Conservation (phyloP, 2,329 filamentous ascomycete species). For the Colletotrichum destructivum region DNA sequence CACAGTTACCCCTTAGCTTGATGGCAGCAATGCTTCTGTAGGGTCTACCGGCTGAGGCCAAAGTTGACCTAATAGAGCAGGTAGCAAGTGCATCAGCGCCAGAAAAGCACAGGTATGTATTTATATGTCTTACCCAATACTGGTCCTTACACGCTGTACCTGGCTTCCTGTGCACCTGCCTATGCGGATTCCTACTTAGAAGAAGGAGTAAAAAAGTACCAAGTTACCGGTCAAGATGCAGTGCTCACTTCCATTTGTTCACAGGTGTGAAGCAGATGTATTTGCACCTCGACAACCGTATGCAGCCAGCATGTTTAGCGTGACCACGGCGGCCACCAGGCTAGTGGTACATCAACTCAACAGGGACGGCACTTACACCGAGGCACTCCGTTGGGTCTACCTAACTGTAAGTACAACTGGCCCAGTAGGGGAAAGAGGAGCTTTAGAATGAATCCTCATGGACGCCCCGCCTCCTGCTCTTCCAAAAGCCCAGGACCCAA, state of each 20-base stretch:
- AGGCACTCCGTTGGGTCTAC: not conserved
- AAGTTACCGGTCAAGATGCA: not conserved
- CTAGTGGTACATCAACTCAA: conserved; percentile 2
- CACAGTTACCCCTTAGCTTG: not conserved
- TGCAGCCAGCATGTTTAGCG: conserved; percentile 1
- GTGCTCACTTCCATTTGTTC: not conserved
- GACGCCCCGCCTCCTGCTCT: not conserved
- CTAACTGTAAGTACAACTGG: not conserved
- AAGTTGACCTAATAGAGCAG: not conserved
- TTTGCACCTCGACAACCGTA: not conserved
- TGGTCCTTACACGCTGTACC: no score
- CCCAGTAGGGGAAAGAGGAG: not conserved
- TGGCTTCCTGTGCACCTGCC: no score
- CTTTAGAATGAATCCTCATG: conserved; percentile 1
- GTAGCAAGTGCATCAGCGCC: not conserved
- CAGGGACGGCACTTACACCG: conserved; percentile 20
- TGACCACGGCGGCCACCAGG: conserved; percentile 11
- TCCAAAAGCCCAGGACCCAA: not conserved
- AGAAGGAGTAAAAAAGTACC: no score
- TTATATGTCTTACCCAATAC: not conserved
- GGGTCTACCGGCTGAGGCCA: not conserved
- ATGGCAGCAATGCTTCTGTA: not conserved
- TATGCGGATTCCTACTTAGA: not conserved
- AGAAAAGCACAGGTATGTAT: no score
- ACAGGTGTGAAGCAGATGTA: no score